Percentiles rank a stretch among this genome's conserved stretches.
These are phyloP conservation scores for Dipteronia dyeriana DNA, from an alignment of 345 rosid species.

Conservation along the genomic window DNA sequence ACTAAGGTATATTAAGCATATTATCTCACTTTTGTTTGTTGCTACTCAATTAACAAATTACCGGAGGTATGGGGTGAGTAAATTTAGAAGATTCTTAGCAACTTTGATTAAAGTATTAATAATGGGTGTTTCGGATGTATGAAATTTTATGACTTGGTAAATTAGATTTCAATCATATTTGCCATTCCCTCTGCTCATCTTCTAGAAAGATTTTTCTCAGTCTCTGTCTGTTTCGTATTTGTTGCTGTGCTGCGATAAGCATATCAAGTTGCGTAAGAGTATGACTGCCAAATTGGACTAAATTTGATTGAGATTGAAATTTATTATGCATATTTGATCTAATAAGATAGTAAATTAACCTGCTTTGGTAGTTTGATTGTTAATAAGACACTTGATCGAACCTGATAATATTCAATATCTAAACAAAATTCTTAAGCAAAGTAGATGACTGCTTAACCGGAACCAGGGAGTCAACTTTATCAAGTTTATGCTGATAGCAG, in stretches of 20 bases:
- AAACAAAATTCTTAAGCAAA: neutral
- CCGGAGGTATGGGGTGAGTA: neutral
- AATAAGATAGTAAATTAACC: neutral
- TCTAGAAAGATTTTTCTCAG: neutral
- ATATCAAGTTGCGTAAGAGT: neutral
- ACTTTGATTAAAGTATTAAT: neutral
- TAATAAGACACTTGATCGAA: neutral
- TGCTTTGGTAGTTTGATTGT: neutral
- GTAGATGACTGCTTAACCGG: neutral
- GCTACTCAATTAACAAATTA: neutral
- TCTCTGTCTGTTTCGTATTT: neutral
- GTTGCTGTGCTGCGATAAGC: neutral
- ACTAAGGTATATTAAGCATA: constrained; percentile 48
- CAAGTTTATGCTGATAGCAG: neutral
- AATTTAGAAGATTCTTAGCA: neutral
- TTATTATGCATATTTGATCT: neutral
- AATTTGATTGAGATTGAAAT: neutral
- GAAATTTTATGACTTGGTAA: neutral
- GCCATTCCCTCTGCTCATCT: neutral
- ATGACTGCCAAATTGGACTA: neutral
- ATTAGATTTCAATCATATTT: neutral
- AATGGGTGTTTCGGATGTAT: neutral
- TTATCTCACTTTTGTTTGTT: neutral
- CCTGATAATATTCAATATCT: neutral
- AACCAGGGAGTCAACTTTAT: neutral